phyloP scores from a whole-genome alignment of 306 rosid species.

The Gastrolobium villosum region DNA sequence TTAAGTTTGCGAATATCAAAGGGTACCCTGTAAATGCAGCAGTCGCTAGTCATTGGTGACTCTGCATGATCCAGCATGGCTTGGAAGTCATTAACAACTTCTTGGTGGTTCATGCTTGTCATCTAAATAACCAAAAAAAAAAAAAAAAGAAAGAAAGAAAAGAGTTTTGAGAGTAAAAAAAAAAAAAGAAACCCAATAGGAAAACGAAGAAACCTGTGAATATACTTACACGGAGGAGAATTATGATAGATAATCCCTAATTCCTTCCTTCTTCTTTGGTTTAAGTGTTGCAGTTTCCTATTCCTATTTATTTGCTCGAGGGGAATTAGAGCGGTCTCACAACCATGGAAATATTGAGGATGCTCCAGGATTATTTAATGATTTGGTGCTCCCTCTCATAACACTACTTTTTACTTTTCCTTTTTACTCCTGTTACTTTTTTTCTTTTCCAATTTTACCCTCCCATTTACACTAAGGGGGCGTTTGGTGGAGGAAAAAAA shows the following conservation, averaged over 20 bases:
- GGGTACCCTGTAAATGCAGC: conserved; percentile 53
- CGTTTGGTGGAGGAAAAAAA: too few species aligned
- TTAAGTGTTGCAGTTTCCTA: too few species aligned
- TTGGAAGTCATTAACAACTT: not conserved
- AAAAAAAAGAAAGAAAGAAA: too few species aligned
- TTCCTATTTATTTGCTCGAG: too few species aligned
- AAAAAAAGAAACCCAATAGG: not conserved
- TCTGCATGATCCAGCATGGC: conserved; percentile 8
- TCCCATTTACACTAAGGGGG: too few species aligned
- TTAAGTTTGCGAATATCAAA: conserved; percentile 35
- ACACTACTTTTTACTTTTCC: too few species aligned
- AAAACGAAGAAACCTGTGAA: not conserved
- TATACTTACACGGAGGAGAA: not conserved
- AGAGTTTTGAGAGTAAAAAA: not conserved
- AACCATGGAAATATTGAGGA: too few species aligned
- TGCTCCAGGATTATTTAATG: too few species aligned
- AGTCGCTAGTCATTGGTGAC: not conserved
- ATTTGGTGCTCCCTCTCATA: too few species aligned
- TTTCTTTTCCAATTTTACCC: too few species aligned
- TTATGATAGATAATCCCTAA: not conserved
- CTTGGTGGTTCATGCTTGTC: conserved; percentile 7
- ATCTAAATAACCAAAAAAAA: not conserved
- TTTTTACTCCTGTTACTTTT: too few species aligned
- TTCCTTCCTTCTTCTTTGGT: not conserved
- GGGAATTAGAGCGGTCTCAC: too few species aligned